phyloP scores from a whole-genome alignment of 139 green algal genomes.

The Tetradesmus lagerheimii region DNA sequence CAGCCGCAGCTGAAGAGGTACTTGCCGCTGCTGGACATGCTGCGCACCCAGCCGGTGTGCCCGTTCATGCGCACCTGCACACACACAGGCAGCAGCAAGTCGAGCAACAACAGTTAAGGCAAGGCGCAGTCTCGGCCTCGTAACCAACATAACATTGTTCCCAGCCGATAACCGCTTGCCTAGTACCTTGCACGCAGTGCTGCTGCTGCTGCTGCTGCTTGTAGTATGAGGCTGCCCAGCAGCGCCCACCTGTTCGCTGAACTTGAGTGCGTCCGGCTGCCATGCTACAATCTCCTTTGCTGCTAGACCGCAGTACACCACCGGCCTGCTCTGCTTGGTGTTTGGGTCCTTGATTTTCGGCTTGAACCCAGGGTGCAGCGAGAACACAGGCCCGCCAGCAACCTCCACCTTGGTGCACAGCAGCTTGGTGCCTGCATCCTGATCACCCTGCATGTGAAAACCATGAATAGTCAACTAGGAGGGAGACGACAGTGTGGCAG shows the following conservation, averaged over 20 bases:
- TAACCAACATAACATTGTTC: too few relatives aligned
- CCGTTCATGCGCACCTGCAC: conserved; percentile 67
- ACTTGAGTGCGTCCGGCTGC: conserved; percentile 46
- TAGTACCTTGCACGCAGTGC: not conserved
- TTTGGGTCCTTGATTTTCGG: conserved; percentile 20
- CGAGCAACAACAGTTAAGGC: too few relatives aligned
- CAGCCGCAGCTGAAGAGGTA: conserved; percentile 64
- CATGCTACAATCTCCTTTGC: conserved; percentile 69
- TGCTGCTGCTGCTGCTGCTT: conserved; percentile 1
- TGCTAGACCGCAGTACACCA: conserved; percentile 72
- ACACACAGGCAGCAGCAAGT: not conserved
- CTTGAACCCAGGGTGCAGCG: conserved; percentile 37
- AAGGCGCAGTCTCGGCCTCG: too few relatives aligned
- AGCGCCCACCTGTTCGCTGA: conserved; percentile 25
- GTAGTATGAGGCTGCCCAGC: not conserved
- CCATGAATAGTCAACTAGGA: not conserved
- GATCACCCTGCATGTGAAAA: not conserved
- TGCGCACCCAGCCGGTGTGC: conserved; percentile 82
- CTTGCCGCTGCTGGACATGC: conserved; percentile 59
- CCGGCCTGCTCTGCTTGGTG: conserved; percentile 5
- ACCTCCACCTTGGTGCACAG: conserved; percentile 46
- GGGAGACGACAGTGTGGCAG: not conserved
- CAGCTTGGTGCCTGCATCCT: conserved; percentile 7
- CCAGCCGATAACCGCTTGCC: too few relatives aligned
- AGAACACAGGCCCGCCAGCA: conserved; percentile 65